phyloP scores from a whole-genome alignment of 2,329 filamentous ascomycete species.

The Podosphaera leucotricha region DNA sequence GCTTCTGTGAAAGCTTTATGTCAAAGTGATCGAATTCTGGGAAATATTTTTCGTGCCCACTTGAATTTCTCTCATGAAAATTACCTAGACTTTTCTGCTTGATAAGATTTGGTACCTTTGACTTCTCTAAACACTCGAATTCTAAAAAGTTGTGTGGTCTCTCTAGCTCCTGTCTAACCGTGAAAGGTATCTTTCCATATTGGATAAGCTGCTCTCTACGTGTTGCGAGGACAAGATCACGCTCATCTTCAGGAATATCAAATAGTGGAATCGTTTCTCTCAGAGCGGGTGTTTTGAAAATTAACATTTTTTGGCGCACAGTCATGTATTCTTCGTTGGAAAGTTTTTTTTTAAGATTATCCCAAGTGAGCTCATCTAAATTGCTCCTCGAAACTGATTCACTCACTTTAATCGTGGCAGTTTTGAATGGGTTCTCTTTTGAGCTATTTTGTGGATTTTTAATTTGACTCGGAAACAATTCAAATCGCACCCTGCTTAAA shows the following conservation, averaged over 20 bases:
- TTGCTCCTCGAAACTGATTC: not conserved
- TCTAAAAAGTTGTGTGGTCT: not conserved
- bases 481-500: not conserved
- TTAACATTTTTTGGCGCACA: not conserved
- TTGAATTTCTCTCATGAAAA: not conserved
- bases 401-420: not conserved
- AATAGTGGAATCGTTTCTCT: not conserved
- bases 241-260: not conserved
- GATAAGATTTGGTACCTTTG: not conserved
- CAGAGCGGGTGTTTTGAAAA: not conserved
- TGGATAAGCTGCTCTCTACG: not conserved
- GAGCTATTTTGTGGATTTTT: not conserved
- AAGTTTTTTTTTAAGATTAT: not conserved
- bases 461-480: not conserved
- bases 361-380: not conserved
- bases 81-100: not conserved
- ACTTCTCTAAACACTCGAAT: not conserved
- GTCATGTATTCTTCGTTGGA: not conserved
- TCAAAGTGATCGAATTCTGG: not conserved
- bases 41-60: not conserved
- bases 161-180: not conserved
- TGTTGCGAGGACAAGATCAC: not conserved
- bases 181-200: not conserved
- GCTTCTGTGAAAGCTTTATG: not conserved
- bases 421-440: not conserved